phyloP scores from a whole-genome alignment of 768 basidiomycete genomes.

The Naganishia onofrii region DNA sequence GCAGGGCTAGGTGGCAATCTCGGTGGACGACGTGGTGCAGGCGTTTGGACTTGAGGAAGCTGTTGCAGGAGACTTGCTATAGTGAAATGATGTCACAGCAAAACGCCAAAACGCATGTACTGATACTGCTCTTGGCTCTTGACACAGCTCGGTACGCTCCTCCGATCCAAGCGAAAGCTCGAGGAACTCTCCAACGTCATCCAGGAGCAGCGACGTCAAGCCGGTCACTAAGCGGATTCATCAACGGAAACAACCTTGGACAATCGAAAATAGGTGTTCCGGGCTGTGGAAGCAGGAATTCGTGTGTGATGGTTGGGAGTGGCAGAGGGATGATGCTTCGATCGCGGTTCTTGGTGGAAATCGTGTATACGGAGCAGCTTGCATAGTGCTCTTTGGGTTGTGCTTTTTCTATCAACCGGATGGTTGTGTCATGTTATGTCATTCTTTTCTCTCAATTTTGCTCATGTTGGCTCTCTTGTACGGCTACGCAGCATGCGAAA shows the following conservation, averaged over 20 bases:
- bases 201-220: slow-evolving; percentile 55
- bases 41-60: not conserved
- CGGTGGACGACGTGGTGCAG: too few species aligned
- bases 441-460: slow-evolving; percentile 11
- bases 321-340: slow-evolving; percentile 7
- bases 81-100: not conserved
- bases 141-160: slow-evolving; percentile 84
- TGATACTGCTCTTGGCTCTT: not conserved
- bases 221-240: slow-evolving; percentile 49
- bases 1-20: too few species aligned
- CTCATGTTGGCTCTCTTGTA: not conserved
- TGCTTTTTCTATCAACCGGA: not conserved
- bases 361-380: slow-evolving; percentile 10
- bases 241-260: slow-evolving; percentile 6
- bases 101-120: not conserved
- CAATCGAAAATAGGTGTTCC: not conserved
- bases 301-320: slow-evolving; percentile 12
- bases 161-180: slow-evolving; percentile 97
- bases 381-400: slow-evolving; percentile 14
- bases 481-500: too few species aligned
- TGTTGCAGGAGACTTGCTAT: not conserved
- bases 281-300: slow-evolving; percentile 14
- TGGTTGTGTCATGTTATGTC: slow-evolving; percentile 16
- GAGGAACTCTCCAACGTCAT: slow-evolving; percentile 91
- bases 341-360: not conserved